Percentiles rank a stretch among this genome's conserved stretches.
Conservation (phyloP, 2,329 filamentous ascomycete species). For the Colletotrichum salicis region DNA sequence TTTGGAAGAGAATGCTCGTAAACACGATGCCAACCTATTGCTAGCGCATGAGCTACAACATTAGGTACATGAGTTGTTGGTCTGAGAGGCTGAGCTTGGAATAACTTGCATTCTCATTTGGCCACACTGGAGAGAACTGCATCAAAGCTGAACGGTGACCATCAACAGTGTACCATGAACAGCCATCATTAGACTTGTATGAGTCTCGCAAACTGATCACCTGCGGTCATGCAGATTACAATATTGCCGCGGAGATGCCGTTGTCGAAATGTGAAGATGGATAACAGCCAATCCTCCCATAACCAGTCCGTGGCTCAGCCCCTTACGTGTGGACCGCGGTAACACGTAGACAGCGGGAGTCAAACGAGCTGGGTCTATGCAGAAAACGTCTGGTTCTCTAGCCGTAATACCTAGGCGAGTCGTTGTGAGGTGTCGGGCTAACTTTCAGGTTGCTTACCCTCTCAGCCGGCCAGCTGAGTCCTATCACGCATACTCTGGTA, state of each 20-base stretch:
- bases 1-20: neutral
- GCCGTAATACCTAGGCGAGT: neutral
- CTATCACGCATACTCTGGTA: neutral
- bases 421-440: conserved; percentile 1
- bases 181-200: neutral
- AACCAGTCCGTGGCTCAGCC: neutral
- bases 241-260: neutral
- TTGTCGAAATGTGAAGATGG: neutral
- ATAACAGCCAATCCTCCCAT: neutral
- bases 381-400: neutral
- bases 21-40: neutral
- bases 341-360: neutral
- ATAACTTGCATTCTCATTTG: neutral
- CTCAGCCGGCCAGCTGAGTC: neutral
- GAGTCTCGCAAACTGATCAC: neutral
- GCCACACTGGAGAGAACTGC: neutral
- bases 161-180: neutral
- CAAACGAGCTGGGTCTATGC: neutral
- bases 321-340: neutral
- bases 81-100: no score
- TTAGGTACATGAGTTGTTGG: neutral
- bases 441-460: conserved; percentile 19
- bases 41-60: neutral
- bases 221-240: neutral
- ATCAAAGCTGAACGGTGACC: neutral